Base-by-base conservation (phyloP, 2,329 filamentous ascomycete genomes). In the Metarhizium robertsii region DNA sequence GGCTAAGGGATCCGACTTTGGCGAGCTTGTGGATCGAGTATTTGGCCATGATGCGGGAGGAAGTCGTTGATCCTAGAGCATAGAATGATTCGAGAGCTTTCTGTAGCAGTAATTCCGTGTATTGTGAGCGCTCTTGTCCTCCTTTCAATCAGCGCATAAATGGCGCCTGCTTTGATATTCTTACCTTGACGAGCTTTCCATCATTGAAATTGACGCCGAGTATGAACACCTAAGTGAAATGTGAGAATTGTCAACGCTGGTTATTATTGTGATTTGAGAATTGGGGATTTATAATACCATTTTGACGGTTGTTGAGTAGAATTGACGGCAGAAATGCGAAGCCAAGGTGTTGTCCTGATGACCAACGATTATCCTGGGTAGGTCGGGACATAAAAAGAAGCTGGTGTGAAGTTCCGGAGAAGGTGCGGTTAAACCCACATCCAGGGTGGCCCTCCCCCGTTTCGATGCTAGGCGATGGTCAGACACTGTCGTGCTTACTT, bases 201-300 rank as follows among this genome's bases (percentile, higher is more conserved):
- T 96, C 92, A 64, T 83, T 76, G 77, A 97, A 96, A 76, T 88
- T 92, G 76, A 89, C 79, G 65, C 90, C 89, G 67, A 92, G 79
- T 66, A 97, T 86, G 77, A 94, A 89, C 66, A 92, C 87, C 89
- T 90, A 25, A 30, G 40, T 16, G 14, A 34, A 20, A 8, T 30
- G 49, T 57, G 20, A 6, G 25, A 30, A 40, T 53, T 5, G 13
- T 42, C 10, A n/a, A 18, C 11, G 16, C 30, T 4, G 18, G 30
- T 34, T 18, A 6, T 16, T 47, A 36, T 7, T 25, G 13, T 42
- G 20, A 47, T 36, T 6, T n/a, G 14, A 3, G 46, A 36, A 6
- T 52, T 52, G n/a, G 48, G 36, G 2, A 1, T 52, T 11, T 1
- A 29, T 53, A 30, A 25, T 50, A 57, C 56, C 56, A 57, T 57